Base-by-base conservation (phyloP, 176 grass and related monocot species). In the Oryza glaberrima region DNA sequence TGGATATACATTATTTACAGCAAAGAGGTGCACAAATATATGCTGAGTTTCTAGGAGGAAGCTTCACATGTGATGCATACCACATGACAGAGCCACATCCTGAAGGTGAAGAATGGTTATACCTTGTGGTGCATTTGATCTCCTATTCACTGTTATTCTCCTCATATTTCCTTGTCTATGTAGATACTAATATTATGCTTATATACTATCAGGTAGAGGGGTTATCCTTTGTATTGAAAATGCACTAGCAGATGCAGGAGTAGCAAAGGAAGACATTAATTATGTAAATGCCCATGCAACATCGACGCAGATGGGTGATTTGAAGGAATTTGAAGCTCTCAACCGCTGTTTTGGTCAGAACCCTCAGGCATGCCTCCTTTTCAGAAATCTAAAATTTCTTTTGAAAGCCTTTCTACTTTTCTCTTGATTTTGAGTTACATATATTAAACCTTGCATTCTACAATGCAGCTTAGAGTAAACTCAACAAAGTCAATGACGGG, bases 221-320 rank as follows among this genome's bases (percentile, higher is more conserved):
- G 86, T 96, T 69, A 92, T 94, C 85, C 96, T 99, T 89, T 96
- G 97, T 83, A 92, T 99, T 25, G 92, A 96, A 81, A 99, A 92
- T 10, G 97, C 97, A 88, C 80, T 99, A 78, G 82, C 82, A 89
- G 90, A 94, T 88, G 88, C 92, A 49, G 94, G 93, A 73, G 88
- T 96, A 88, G 38, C 35, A 70, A 99, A 78, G 86, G 88, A 99
- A 83, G 97, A 94, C 77, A 68, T 96, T 75, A 99, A 99, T 78
- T 99, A 99, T 76, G 82, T 99, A 72, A 99, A 99, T 91, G 97
- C 97, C 65, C 97, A 99, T 94, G 97, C 97, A 92, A 94, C 97
- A 87, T 99, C 94, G 74, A 99, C 94, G 3, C 90, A 69, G 45
- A 69, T 89, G 91, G 96, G 96, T 76, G 96, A 99, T 89, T 83